Percentiles rank a stretch among this genome's conserved stretches.
phyloP scores from a whole-genome alignment of 2,329 filamentous ascomycete species.

The Pseudogymnoascus sp. region DNA sequence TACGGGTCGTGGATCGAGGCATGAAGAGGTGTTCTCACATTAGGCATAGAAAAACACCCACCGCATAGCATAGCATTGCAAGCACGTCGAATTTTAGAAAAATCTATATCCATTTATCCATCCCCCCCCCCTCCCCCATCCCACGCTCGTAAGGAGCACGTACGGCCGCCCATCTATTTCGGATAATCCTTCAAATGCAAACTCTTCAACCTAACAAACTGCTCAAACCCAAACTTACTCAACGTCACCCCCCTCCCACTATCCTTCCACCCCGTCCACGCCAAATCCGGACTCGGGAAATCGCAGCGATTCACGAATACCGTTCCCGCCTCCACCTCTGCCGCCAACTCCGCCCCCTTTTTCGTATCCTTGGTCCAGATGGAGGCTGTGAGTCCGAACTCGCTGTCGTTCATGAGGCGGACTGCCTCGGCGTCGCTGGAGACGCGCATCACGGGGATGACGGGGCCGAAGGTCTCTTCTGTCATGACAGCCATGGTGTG shows the following conservation, averaged over 20 bases:
- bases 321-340: slow-evolving; percentile 82
- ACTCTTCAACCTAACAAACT: slow-evolving; percentile 94
- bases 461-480: slow-evolving; percentile 90
- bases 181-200: slow-evolving; percentile 83
- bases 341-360: slow-evolving; percentile 67
- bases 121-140: too few relatives aligned
- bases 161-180: slow-evolving; percentile 45
- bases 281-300: slow-evolving; percentile 86
- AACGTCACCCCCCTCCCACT: slow-evolving; percentile 87
- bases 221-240: slow-evolving; percentile 85
- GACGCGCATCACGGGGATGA: slow-evolving; percentile 87
- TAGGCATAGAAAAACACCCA: not conserved
- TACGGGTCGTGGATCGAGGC: not conserved
- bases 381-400: slow-evolving; percentile 91
- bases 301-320: slow-evolving; percentile 95
- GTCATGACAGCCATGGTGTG: slow-evolving; percentile 85
- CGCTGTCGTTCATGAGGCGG: slow-evolving; percentile 84
- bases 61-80: not conserved
- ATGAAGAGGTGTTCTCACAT: not conserved
- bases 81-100: not conserved
- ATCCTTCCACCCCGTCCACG: slow-evolving; percentile 98
- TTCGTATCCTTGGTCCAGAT: slow-evolving; percentile 89
- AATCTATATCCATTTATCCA: not conserved
- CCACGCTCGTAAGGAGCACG: too few relatives aligned
- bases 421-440: slow-evolving; percentile 74